Conservation (phyloP, 352 stramenopile genomes). For the Globisporangium camurandrum region DNA sequence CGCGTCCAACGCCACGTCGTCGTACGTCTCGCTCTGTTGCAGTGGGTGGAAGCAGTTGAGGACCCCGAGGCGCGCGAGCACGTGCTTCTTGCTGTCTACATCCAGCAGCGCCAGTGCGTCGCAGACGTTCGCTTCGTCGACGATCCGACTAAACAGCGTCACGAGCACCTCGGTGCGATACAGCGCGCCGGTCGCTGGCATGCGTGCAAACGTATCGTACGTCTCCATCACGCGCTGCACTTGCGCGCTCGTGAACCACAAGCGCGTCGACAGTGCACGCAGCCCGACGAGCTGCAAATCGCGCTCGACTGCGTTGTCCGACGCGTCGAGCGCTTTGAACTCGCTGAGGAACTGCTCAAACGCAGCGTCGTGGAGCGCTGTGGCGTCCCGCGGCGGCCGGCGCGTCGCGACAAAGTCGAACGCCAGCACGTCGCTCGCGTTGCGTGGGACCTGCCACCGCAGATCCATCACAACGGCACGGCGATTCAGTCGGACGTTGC, state of each 20-base stretch:
- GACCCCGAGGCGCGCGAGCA: conserved; percentile 52
- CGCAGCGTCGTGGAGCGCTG: conserved; percentile 45
- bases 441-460: conserved; percentile 52
- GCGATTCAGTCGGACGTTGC: conserved; percentile 58
- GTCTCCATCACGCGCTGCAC: conserved; percentile 71
- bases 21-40: conserved; percentile 45
- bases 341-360: conserved; percentile 76
- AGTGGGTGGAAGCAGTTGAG: conserved; percentile 61
- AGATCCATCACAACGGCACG: conserved; percentile 38
- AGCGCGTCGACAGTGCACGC: conserved; percentile 57
- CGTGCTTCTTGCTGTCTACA: conserved; percentile 50
- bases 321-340: conserved; percentile 72
- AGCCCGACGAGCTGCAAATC: conserved; percentile 67
- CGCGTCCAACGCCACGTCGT: conserved; percentile 29
- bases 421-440: conserved; percentile 58
- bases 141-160: conserved; percentile 53
- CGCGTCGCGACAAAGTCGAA: conserved; percentile 69
- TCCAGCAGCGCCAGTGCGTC: conserved; percentile 64
- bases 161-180: conserved; percentile 67
- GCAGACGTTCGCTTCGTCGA: conserved; percentile 63
- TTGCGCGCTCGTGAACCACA: conserved; percentile 68
- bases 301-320: conserved; percentile 34
- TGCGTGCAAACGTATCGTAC: conserved; percentile 65
- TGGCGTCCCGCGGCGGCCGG: conserved; percentile 45
- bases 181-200: conserved; percentile 37